Evolutionary conservation across 2,329 filamentous ascomycete genomes (phyloP), one percentile per base, ranked within the genome.

Genomic region (Myrmaecium sp.): DNA sequence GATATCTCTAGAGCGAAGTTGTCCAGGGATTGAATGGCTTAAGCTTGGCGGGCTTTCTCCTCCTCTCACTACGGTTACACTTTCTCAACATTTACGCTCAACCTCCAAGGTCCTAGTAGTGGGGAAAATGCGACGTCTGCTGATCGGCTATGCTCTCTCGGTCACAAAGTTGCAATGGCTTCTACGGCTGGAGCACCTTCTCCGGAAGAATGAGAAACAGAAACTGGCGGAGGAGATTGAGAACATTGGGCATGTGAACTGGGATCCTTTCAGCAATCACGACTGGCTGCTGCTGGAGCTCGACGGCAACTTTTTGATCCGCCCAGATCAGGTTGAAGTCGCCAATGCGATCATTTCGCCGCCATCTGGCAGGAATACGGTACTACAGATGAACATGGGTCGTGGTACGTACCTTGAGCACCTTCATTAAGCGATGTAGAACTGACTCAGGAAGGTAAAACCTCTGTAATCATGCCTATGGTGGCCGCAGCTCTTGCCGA

Each of bases 221-320:
- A 43, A 34, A 37, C 36, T 40, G 2, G 10, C 36, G 2, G 58
- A 64, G 4, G 66, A 73, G 32, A 35, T 44, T 8, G 30, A 29
- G 0, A 66, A 64, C 14, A 1, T 18, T 0, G 69, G 66, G 0
- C 71, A 76, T 36, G 40, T 38, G 0, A 56, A 70, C 16, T 77
- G 72, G 72, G 39, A 53, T 3, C 62, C 68, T 0, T n/a, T 42
- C 0, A 46, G 66, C 0, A 43, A 60, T 17, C 56, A 69, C 0
- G 73, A 80, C 37, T 77, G 71, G 66, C 42, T 80, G 0, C 50
- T 80, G 0, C 46, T 81, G 0, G 74, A 80, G 33, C 62, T 80
- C 9, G 74, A 80, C 27, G 56, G 62, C 0, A 60, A 75, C 31
- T 44, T 80, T 3, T 52, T 73, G 15, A 69, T 80, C 27, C 62